Conservation (phyloP, 805 yeast species). For the Kodamaea laetipori region DNA sequence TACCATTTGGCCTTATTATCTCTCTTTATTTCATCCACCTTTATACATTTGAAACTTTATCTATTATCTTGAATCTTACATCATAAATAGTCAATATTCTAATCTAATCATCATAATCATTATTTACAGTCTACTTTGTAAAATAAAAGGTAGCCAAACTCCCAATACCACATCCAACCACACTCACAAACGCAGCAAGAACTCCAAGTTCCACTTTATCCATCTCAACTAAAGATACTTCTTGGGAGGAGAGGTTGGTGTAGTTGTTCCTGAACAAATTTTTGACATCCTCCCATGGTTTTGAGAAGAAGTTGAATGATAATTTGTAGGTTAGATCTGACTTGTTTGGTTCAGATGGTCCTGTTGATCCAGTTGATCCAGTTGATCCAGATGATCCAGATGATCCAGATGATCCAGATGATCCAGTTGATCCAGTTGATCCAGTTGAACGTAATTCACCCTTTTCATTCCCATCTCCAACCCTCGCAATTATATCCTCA, state of each 20-base stretch:
- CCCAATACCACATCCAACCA: slow-evolving; percentile 23
- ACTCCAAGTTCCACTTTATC: slow-evolving; percentile 28
- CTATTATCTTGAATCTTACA: too few species aligned
- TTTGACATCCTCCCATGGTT: slow-evolving; percentile 20
- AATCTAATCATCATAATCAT: not conserved
- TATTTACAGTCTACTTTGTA: slow-evolving; percentile 7
- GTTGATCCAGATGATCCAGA: too few species aligned
- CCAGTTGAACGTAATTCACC: too few species aligned
- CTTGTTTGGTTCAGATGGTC: too few species aligned
- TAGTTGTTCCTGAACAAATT: slow-evolving; percentile 17
- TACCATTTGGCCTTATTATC: too few species aligned
- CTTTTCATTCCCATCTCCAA: too few species aligned
- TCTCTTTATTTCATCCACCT: too few species aligned
- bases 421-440: too few species aligned
- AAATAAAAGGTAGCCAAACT: slow-evolving; percentile 22
- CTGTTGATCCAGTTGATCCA: too few species aligned
- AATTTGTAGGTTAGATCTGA: slow-evolving; percentile 4
- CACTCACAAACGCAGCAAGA: slow-evolving; percentile 15
- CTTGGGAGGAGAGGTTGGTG: slow-evolving; percentile 17
- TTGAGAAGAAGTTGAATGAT: slow-evolving; percentile 6
- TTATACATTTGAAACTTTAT: too few species aligned
- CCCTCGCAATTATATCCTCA: slow-evolving; percentile 14
- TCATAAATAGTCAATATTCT: not conserved
- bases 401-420: too few species aligned
- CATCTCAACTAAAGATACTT: slow-evolving; percentile 19